Conservation (phyloP, 768 basidiomycete species). For the Gymnopilus dilepis region DNA sequence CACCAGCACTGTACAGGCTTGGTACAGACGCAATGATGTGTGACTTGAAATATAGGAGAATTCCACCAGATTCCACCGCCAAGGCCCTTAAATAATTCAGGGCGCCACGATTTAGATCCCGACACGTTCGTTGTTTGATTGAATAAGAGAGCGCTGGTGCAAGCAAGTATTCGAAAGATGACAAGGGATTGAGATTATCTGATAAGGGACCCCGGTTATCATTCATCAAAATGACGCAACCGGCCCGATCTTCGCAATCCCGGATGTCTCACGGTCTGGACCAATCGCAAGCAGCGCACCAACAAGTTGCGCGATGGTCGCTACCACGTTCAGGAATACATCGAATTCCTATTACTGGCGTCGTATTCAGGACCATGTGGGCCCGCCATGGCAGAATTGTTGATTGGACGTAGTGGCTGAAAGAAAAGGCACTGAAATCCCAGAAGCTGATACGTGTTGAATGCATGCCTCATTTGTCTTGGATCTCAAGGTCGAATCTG, state of each 20-base stretch:
- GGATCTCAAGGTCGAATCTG: neutral
- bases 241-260: conserved; percentile 4
- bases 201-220: conserved; percentile 23
- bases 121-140: neutral
- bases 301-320: neutral
- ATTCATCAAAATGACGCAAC: conserved; percentile 9
- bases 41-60: neutral
- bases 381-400: neutral
- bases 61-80: neutral
- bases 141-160: neutral
- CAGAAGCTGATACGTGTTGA: neutral
- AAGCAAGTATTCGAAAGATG: conserved; percentile 2
- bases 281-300: neutral
- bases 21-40: too few species aligned
- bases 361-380: neutral
- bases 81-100: neutral
- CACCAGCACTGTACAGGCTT: too few species aligned
- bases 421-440: neutral
- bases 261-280: neutral
- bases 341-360: neutral
- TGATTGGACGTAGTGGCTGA: neutral
- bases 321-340: neutral
- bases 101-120: neutral
- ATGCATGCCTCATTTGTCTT: neutral
- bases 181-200: conserved; percentile 22